Base-by-base conservation (phyloP, 106 monocot genomes). In the Hemerocallis citrina region DNA sequence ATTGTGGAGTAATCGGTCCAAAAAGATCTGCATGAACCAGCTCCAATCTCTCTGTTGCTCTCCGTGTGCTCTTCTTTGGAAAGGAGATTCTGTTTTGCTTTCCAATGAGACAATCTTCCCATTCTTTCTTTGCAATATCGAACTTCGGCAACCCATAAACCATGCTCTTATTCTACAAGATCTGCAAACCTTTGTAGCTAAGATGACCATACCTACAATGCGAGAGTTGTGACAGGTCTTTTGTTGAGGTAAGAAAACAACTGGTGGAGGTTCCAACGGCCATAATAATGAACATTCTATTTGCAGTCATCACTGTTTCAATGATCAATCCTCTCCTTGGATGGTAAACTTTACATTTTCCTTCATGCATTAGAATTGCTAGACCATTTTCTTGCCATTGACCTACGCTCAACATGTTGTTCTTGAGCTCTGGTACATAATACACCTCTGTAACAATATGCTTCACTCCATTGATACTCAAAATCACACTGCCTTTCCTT, bases 361-460 rank as follows among this genome's bases (percentile, higher is more conserved):
- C 42, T 3, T 43, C 17, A 4, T 37, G 14, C 1, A 46, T 58
- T 10, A 15, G 46, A 0, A 44, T 34, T 16, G 21, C 48, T 36
- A 59, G 48, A 6, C 59, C 33, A 5, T 69, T 69, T 30, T 69
- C 66, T 52, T 27, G 19, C 27, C 61, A 40, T 25, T 69, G 63
- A 38, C 45, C 38, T 29, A 31, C 52, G 70, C 69, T 76, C 17
- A 59, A 49, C 32, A 69, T 14, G 52, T 70, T 62, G 12, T 29
- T 52, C 19, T 70, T 43, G 41, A 62, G 21, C 11, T 62, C 24
- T 40, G 2, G 34, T 51, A 61, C 39, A 62, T 52, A 62, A 40
- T 41, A 32, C 23, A 50, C 8, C 34, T 70, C 30, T 6, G 60
- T n/a, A n/a, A n/a, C n/a, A n/a, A n/a, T n/a, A n/a, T n/a, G n/a